Conservation (phyloP, 2,329 filamentous ascomycete genomes). For the Rachicladosporium sp. region DNA sequence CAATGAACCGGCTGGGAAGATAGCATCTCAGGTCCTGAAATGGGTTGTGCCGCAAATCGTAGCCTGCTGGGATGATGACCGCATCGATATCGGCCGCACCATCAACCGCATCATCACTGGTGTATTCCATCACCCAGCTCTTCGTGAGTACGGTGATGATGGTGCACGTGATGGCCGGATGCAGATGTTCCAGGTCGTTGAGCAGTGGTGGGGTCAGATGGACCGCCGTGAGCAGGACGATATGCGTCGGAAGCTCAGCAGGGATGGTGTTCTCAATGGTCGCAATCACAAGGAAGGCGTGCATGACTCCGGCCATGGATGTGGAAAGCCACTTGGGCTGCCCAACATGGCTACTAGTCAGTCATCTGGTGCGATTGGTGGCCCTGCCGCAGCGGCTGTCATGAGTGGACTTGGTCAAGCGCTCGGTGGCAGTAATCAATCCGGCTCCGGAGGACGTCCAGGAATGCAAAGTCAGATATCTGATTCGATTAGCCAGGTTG, state of each 20-base stretch:
- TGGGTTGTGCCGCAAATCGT: conserved; percentile 89
- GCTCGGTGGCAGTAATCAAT: conserved; percentile 29
- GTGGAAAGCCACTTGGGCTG: conserved; percentile 67
- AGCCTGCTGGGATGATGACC: conserved; percentile 71
- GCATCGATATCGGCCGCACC: conserved; percentile 54
- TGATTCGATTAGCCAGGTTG: conserved; percentile 45
- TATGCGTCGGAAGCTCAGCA: conserved; percentile 62
- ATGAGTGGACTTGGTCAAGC: conserved; percentile 21
- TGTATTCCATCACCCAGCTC: conserved; percentile 79
- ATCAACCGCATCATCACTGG: conserved; percentile 67
- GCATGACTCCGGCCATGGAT: conserved; percentile 74
- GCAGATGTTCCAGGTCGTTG: conserved; percentile 67
- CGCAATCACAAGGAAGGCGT: conserved; percentile 81
- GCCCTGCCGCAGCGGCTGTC: conserved; percentile 21
- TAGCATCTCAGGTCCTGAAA: conserved; percentile 63
- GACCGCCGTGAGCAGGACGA: conserved; percentile 49
- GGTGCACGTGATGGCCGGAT: conserved; percentile 59
- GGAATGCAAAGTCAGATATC: conserved; percentile 25
- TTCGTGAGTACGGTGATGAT: conserved; percentile 56
- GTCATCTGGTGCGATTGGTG: conserved; percentile 33
- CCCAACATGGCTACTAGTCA: conserved; percentile 44
- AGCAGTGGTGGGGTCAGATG: conserved; percentile 71
- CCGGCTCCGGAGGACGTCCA: conserved; percentile 20
- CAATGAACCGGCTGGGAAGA: conserved; percentile 76
- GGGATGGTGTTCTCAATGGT: conserved; percentile 62